phyloP scores from a whole-genome alignment of 129 eudicot genomes.

The Pulicaria dysenterica region DNA sequence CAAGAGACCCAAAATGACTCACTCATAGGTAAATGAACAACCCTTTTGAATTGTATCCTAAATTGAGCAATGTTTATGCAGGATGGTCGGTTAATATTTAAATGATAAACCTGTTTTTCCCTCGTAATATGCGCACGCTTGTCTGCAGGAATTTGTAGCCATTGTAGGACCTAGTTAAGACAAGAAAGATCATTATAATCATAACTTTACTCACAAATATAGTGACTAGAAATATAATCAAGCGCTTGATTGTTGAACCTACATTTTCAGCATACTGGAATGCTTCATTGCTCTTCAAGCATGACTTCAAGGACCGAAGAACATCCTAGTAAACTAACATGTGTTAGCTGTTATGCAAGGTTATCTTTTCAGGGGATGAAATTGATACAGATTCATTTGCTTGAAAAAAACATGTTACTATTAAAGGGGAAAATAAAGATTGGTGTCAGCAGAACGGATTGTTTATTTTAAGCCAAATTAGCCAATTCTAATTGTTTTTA shows the following conservation, averaged over 20 bases:
- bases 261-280: conserved; percentile 80
- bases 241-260: conserved; percentile 31
- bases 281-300: conserved; percentile 74
- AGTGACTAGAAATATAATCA: not conserved
- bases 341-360: conserved; percentile 16
- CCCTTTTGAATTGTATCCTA: not conserved
- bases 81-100: not conserved
- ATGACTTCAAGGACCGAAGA: conserved; percentile 68
- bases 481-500: not conserved
- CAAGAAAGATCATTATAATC: not conserved
- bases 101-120: conserved; percentile 75
- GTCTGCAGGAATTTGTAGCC: conserved; percentile 88
- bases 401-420: not conserved
- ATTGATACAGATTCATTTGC: not conserved
- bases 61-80: not conserved
- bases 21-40: not conserved
- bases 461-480: conserved; percentile 3
- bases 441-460: not conserved
- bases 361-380: not conserved
- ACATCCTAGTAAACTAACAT: conserved; percentile 60
- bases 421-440: not conserved
- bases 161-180: conserved; percentile 57
- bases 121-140: conserved; percentile 82
- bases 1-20: not conserved
- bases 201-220: not conserved